phyloP scores from a whole-genome alignment of 78 protist genomes.

The Protostelium mycophagum region DNA sequence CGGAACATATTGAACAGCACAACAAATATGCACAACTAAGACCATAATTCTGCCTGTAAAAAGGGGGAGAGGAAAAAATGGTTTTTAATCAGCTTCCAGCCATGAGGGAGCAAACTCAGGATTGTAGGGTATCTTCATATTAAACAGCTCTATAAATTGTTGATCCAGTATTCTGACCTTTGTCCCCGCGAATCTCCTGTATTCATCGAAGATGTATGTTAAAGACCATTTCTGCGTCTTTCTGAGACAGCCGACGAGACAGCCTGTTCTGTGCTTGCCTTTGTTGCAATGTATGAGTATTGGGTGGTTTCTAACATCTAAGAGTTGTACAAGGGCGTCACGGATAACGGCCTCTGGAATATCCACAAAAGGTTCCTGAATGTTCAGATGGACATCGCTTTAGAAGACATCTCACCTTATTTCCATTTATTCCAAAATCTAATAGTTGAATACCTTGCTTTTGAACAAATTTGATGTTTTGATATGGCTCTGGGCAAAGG shows the following conservation, averaged over 20 bases:
- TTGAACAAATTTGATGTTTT: slow-evolving; percentile 55
- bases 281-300: slow-evolving; percentile 87
- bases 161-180: slow-evolving; percentile 83
- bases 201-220: slow-evolving; percentile 81
- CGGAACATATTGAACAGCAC: too few species aligned
- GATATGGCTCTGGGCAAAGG: slow-evolving; percentile 62
- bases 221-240: slow-evolving; percentile 78
- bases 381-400: background rate
- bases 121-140: slow-evolving; percentile 50
- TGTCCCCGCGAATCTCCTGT: slow-evolving; percentile 82
- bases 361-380: slow-evolving; percentile 87
- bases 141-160: slow-evolving; percentile 87
- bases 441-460: slow-evolving; percentile 51
- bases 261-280: slow-evolving; percentile 92
- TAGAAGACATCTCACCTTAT: slow-evolving; percentile 33
- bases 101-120: slow-evolving; percentile 21
- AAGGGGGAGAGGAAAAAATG: background rate
- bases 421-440: slow-evolving; percentile 78
- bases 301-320: slow-evolving; percentile 82
- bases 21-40: too few species aligned
- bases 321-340: slow-evolving; percentile 61
- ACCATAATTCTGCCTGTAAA: slow-evolving; percentile 14
- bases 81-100: slow-evolving; percentile 5
- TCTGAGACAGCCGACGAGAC: slow-evolving; percentile 85
- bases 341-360: slow-evolving; percentile 76